Evolutionary conservation across 768 basidiomycete genomes (phyloP), one percentile per base, ranked within the genome.

Genomic region (Phylloporus arenicola): DNA sequence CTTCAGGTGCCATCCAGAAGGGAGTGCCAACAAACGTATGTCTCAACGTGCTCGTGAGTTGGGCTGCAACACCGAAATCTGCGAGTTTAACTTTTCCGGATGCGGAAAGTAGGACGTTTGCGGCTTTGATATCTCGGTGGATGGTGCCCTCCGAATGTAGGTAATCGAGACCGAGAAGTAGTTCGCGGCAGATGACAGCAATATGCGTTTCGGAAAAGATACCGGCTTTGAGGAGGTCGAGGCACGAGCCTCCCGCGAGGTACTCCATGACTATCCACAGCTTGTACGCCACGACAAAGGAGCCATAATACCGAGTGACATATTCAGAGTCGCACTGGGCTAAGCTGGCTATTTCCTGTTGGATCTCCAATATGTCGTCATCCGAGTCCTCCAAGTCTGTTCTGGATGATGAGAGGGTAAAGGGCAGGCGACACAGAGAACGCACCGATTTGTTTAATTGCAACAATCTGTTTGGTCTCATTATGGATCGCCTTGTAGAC

Each of bases 201-300:
- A 98, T 98, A 62, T 98, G 94, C 0, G 82, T 79, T 70, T 99
- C 96, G 13, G 86, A 82, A 68, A 97, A 96, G 27, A 80, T 74
- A 24, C 92, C 95, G 1, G 92, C 81, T 69, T 95, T 96, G 58
- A 98, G 81, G 48, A 99, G 78, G 70, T 98, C 96, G 48, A 97
- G 80, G 71, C 96, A 97, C 24, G 93, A 96, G n/a, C 96, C 96
- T 38, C 96, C 96, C 0, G 92, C 93, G 47, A 98, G 85, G 70
- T 92, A 99, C 70, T 99, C 96, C 96, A 99, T 98, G 62, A 99
- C 74, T 64, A 99, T 99, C 96, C 96, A 99, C 20, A 99, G 76
- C 69, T 97, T 95, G 76, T 95, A 98, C 31, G 88, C 84, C 57
- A 92, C 84, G 47, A 99, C 92, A 68, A 99, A 99, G 43, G 92